Base-by-base conservation (phyloP, 805 yeast species). In the Nakazawaea siamensis region DNA sequence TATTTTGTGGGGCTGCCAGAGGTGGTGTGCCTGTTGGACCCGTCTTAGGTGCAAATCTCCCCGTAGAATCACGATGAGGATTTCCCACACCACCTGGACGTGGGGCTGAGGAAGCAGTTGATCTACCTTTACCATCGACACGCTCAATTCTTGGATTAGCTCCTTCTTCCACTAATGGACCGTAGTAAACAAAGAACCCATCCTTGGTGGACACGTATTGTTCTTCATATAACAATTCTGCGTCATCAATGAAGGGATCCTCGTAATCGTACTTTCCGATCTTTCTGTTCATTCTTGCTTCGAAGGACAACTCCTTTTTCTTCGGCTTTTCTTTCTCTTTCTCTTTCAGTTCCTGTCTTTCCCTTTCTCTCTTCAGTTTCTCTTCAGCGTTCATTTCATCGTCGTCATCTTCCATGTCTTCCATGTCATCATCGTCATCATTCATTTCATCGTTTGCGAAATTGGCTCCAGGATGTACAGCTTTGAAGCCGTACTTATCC, bases 221-320 rank as follows among this genome's bases (percentile, higher is more conserved):
- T 54, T 88, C 96, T 57, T 92, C 98, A 82, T 92, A 82, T 38
- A 76, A 71, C 46, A 87, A 62, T 57, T 92, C 99, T 12, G 85
- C 73, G 57, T 92, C 98, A 59, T 92, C 99, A 39, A 92, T 92
- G 50, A 92, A 92, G 2, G 97, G 98, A 56, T 92, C 99, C 41
- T 83, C 78, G 32, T 74, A 66, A 53, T 92, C 98, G 57, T 92
- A 92, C 51, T 84, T 86, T 2, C 96, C 96, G 24, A 87, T 85
- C 44, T 82, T 73, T 35, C 87, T 71, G 49, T 80, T 80, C 40
- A 37, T 37, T 19, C 24, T 32, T 13, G 37, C 37, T 21, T 37
- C 40, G 21, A 37, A 37, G 18, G 37, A 29, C n/a, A 37, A 29
- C 24, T 32, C 40, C 67, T 64, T 61, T 52, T 56, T 51, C 37